Conservation (phyloP, 2,329 filamentous ascomycete genomes). For the Thielaviopsis punctulata region DNA sequence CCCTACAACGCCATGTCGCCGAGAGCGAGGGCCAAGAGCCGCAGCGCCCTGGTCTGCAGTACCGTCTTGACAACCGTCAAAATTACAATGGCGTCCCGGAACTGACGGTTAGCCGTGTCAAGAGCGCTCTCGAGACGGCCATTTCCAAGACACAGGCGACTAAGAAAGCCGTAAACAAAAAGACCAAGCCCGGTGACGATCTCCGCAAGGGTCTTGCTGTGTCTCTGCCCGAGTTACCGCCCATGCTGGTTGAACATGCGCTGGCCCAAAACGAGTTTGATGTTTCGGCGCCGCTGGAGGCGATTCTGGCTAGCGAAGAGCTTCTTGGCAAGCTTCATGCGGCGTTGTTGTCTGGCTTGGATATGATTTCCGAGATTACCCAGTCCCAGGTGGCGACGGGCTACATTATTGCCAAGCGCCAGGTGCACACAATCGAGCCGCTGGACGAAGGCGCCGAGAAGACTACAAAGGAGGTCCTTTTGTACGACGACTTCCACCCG, state of each 20-base stretch:
- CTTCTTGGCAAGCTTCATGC: slow-evolving; percentile 49
- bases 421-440: not conserved
- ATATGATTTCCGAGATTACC: slow-evolving; percentile 51
- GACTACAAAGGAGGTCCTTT: slow-evolving; percentile 29
- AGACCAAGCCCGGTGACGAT: slow-evolving; percentile 56
- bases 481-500: slow-evolving; percentile 93
- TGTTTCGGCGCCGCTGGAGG: slow-evolving; percentile 44
- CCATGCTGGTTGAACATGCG: slow-evolving; percentile 73
- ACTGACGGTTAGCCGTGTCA: slow-evolving; percentile 57
- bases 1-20: slow-evolving; percentile 61
- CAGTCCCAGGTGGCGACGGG: slow-evolving; percentile 50
- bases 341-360: slow-evolving; percentile 53
- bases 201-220: slow-evolving; percentile 65
- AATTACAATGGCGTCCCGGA: slow-evolving; percentile 63
- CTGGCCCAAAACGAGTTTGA: slow-evolving; percentile 57
- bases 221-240: slow-evolving; percentile 76
- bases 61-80: slow-evolving; percentile 66
- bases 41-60: slow-evolving; percentile 58
- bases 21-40: slow-evolving; percentile 75
- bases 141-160: slow-evolving; percentile 37
- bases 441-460: slow-evolving; percentile 16
- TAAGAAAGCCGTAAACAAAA: slow-evolving; percentile 34
- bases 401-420: slow-evolving; percentile 67
- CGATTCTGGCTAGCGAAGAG: slow-evolving; percentile 49
- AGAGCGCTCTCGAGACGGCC: slow-evolving; percentile 48